A percentile compares a stretch with the other conserved stretches of the same genome.
These are phyloP conservation scores for Zea luxurians DNA, from an alignment of 176 grass and related monocot species.

Conservation along the genomic window DNA sequence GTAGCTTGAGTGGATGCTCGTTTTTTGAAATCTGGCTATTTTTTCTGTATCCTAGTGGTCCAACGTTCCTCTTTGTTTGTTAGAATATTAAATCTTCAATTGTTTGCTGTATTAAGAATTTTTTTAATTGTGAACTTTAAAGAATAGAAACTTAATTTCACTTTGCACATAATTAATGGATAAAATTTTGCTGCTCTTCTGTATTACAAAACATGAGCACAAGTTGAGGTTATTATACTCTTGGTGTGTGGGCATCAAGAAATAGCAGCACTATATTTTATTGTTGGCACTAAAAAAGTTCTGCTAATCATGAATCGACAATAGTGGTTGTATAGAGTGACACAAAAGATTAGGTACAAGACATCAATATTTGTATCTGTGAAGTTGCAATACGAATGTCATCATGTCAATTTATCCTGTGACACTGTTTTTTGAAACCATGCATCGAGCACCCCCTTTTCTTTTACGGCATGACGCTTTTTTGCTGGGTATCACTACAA, in stretches of 20 bases:
- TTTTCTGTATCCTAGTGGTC: conserved; percentile 12
- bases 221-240: conserved; percentile 20
- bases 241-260: background rate
- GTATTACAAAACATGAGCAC: background rate
- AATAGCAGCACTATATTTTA: background rate
- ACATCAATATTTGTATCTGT: background rate
- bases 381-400: background rate
- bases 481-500: background rate
- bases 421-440: background rate
- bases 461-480: background rate
- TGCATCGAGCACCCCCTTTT: background rate
- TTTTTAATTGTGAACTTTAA: conserved; percentile 18
- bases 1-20: conserved; percentile 4
- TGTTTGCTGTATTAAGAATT: background rate
- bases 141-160: conserved; percentile 10
- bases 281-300: conserved; percentile 14
- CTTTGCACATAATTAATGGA: conserved; percentile 1
- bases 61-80: conserved; percentile 1
- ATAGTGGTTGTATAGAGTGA: background rate
- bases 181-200: background rate
- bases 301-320: background rate
- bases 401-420: background rate
- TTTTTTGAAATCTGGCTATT: background rate
- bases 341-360: background rate
- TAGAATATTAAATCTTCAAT: conserved; percentile 19